phyloP scores from a whole-genome alignment of 2,329 filamentous ascomycete genomes.

The Blastomyces parvus region DNA sequence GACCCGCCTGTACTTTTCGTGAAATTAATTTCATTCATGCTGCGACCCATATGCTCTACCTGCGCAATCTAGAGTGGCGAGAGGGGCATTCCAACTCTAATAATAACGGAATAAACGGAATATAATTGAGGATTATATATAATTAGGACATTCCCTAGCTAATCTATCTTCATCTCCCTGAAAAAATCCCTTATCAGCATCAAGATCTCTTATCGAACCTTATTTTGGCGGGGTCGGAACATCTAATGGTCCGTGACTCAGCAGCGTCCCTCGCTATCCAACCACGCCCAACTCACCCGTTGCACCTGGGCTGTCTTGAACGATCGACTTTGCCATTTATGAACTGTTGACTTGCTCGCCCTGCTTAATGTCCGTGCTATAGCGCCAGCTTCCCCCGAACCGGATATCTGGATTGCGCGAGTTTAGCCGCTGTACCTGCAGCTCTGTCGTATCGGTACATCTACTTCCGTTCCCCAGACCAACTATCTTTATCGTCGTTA shows the following conservation, averaged over 20 bases:
- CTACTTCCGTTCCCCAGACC: background rate
- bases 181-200: too few relatives aligned
- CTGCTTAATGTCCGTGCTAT: background rate
- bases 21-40: background rate
- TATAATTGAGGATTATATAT: too few relatives aligned
- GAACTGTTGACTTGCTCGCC: background rate
- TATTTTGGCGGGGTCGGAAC: conserved; percentile 10
- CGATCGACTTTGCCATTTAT: background rate
- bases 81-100: background rate
- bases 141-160: too few relatives aligned
- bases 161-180: too few relatives aligned
- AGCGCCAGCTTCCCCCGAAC: background rate
- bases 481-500: background rate
- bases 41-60: too few relatives aligned
- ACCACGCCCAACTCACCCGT: background rate
- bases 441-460: background rate
- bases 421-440: background rate
- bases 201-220: too few relatives aligned
- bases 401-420: background rate
- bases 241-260: conserved; percentile 4
- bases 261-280: background rate
- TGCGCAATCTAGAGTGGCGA: too few relatives aligned
- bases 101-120: background rate
- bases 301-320: background rate
- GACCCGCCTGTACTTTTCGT: background rate